Percentiles rank a stretch among this genome's conserved stretches.
Conservation (phyloP, 306 rosid genomes). For the Acacia melanoxylon region DNA sequence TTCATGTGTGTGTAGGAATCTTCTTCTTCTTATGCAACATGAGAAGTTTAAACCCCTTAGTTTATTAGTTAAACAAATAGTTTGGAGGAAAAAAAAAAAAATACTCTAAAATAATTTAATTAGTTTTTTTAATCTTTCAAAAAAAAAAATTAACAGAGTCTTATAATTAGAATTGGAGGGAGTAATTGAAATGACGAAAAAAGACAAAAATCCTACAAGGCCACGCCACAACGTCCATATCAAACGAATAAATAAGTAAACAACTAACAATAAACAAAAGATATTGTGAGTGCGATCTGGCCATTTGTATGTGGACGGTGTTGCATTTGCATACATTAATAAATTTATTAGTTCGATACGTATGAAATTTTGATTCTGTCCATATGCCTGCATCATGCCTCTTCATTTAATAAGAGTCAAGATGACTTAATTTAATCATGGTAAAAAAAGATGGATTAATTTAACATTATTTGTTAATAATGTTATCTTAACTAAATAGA, state of each 20-base stretch:
- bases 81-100: too few relatives aligned
- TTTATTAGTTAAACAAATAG: too few relatives aligned
- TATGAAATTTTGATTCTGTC: not conserved
- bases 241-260: not conserved
- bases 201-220: not conserved
- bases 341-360: not conserved
- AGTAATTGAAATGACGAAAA: not conserved
- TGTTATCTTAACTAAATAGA: too few relatives aligned
- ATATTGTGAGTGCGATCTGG: not conserved
- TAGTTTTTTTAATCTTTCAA: too few relatives aligned
- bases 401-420: not conserved
- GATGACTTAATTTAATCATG: not conserved
- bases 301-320: not conserved
- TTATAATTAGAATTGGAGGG: too few relatives aligned
- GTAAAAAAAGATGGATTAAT: too few relatives aligned
- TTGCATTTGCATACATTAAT: not conserved
- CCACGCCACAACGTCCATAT: not conserved
- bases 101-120: too few relatives aligned
- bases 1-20: too few relatives aligned
- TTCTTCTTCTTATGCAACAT: too few relatives aligned
- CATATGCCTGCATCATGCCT: slow-evolving; percentile 20
- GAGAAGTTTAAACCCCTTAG: too few relatives aligned
- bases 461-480: too few relatives aligned
- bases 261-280: not conserved
- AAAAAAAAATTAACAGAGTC: too few relatives aligned